Evolutionary conservation across 768 basidiomycete genomes (phyloP).

Genomic region (Lentinula detonsa): DNA sequence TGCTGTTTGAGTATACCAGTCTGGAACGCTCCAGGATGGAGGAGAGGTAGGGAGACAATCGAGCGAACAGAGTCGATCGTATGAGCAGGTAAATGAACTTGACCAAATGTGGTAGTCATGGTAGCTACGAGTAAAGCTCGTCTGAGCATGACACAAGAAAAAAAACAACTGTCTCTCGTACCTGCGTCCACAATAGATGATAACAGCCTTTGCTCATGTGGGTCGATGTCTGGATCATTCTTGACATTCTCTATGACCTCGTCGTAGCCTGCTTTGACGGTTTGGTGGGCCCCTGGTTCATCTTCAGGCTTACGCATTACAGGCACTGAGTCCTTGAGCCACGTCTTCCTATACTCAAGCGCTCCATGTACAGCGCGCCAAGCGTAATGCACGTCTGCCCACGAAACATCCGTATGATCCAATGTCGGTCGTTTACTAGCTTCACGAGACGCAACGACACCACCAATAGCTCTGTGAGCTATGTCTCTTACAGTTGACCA

Average conservation of each 20-base stretch:
- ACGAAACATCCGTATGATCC: conserved; percentile 56
- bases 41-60: conserved; percentile 81
- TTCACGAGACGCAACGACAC: conserved; percentile 34
- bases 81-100: conserved; percentile 83
- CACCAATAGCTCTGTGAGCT: conserved; percentile 73
- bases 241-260: conserved; percentile 74
- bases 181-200: conserved; percentile 83
- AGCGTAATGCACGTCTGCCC: conserved; percentile 59
- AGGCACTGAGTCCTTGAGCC: conserved; percentile 48
- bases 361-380: conserved; percentile 55
- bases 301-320: conserved; percentile 25
- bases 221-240: conserved; percentile 68
- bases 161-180: conserved; percentile 22
- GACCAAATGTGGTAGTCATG: conserved; percentile 77
- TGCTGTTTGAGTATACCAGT: conserved; percentile 89
- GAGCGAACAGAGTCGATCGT: conserved; percentile 92
- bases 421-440: conserved; percentile 33
- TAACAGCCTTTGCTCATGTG: conserved; percentile 76
- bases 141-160: conserved; percentile 3
- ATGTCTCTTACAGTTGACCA: conserved; percentile 70
- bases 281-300: conserved; percentile 23
- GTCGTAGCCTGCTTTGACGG: conserved; percentile 42
- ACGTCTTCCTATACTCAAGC: conserved; percentile 47
- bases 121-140: conserved; percentile 35
- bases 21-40: conserved; percentile 84